phyloP scores from a whole-genome alignment of 2,329 filamentous ascomycete species.

The Botryotinia calthae region DNA sequence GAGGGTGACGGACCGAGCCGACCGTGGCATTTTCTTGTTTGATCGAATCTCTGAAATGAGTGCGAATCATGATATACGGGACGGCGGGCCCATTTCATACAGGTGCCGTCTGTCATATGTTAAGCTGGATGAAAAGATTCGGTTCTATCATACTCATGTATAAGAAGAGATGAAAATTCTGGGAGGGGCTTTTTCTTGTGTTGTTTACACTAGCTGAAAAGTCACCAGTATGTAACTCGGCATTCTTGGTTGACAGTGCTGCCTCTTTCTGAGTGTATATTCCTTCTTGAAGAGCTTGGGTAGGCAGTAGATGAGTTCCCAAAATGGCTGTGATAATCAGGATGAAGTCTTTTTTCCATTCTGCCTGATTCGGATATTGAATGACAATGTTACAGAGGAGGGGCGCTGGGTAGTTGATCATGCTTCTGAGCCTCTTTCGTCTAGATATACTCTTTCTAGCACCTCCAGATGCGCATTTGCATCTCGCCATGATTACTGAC shows the following conservation, averaged over 20 bases:
- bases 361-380: neutral
- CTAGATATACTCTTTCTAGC: neutral
- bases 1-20: conserved; percentile 15
- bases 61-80: neutral
- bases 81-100: neutral
- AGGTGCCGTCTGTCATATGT: neutral
- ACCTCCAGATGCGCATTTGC: neutral
- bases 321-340: neutral
- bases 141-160: neutral
- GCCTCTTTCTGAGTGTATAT: neutral
- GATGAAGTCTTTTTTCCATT: neutral
- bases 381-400: neutral
- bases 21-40: neutral
- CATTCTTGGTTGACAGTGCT: neutral
- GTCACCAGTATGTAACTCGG: neutral
- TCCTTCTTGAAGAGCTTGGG: neutral
- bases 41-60: neutral
- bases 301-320: neutral
- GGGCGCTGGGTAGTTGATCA: neutral
- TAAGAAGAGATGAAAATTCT: neutral
- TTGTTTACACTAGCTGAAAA: neutral
- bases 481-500: neutral
- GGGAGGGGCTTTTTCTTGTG: neutral
- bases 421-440: neutral
- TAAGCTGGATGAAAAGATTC: neutral